These are phyloP conservation scores for Trichocladium uniseriatum DNA, from an alignment of 495 filamentous ascomycete species.

Conservation along the genomic window DNA sequence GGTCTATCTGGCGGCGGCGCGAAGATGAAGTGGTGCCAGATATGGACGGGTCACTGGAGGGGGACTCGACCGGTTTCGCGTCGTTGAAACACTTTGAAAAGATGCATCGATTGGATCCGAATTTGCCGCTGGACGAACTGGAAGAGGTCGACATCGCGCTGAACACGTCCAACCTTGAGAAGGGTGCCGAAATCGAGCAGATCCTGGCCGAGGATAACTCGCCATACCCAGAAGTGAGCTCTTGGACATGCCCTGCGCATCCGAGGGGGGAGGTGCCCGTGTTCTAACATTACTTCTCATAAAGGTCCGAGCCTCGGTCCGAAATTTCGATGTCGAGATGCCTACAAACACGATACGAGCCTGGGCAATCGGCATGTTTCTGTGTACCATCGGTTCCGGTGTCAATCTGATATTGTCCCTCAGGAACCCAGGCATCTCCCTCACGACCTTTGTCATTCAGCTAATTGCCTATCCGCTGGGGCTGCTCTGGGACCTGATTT, in stretches of 20 bases:
- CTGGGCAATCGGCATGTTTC: conserved; percentile 59
- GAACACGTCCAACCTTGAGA: conserved; percentile 43
- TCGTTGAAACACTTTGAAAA: conserved; percentile 44
- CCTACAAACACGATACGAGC: conserved; percentile 61
- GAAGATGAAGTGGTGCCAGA: conserved; percentile 20
- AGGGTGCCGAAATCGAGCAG: conserved; percentile 45
- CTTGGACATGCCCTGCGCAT: conserved; percentile 17
- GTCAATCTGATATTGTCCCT: conserved; percentile 68
- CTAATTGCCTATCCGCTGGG: conserved; percentile 62
- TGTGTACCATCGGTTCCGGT: conserved; percentile 52
- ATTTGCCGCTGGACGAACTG: conserved; percentile 52
- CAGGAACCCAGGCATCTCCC: conserved; percentile 52
- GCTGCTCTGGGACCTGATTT: conserved; percentile 44
- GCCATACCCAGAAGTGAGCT: conserved; percentile 55
- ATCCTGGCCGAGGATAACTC: conserved; percentile 56
- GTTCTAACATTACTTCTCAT: conserved; percentile 24
- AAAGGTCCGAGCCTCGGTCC: conserved; percentile 54
- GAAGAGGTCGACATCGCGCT: conserved; percentile 53
- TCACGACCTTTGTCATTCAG: conserved; percentile 61
- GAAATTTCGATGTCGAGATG: conserved; percentile 58
- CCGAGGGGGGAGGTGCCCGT: not conserved
- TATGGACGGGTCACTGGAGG: conserved; percentile 23
- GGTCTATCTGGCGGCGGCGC: conserved; percentile 22
- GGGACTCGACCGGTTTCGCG: conserved; percentile 23
- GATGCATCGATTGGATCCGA: conserved; percentile 60